phyloP scores from a whole-genome alignment of 768 basidiomycete species.

The Hortiboletus flavorubellus region DNA sequence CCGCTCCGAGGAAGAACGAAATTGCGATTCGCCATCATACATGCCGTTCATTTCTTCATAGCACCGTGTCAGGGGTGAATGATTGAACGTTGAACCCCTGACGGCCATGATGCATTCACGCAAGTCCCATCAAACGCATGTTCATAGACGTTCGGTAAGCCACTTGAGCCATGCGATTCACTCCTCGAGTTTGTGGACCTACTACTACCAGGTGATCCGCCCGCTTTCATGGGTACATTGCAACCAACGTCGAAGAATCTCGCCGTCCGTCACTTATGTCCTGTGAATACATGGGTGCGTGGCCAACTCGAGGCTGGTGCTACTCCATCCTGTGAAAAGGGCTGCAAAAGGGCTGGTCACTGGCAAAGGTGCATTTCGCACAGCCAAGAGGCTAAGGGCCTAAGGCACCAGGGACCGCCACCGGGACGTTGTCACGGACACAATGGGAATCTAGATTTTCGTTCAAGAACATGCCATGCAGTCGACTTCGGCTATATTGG shows the following conservation, averaged over 20 bases:
- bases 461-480: background rate
- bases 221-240: background rate
- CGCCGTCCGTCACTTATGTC: background rate
- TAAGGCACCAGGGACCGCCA: slow-evolving; percentile 23
- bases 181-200: no score
- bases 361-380: slow-evolving; percentile 6
- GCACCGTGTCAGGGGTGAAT: slow-evolving; percentile 12
- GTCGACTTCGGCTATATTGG: background rate
- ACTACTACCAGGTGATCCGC: no score
- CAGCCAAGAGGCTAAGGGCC: slow-evolving; percentile 17
- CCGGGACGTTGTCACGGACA: slow-evolving; percentile 1
- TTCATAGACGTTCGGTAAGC: slow-evolving; percentile 10
- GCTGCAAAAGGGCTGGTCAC: slow-evolving; percentile 1
- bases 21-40: slow-evolving; percentile 17
- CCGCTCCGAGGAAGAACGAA: slow-evolving; percentile 10
- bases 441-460: background rate
- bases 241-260: background rate
- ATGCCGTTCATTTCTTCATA: slow-evolving; percentile 26
- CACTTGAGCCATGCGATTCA: background rate
- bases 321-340: slow-evolving; percentile 3
- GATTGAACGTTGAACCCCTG: slow-evolving; percentile 14
- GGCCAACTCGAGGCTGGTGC: slow-evolving; percentile 6
- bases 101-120: slow-evolving; percentile 23
- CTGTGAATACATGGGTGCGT: slow-evolving; percentile 3
- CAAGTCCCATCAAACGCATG: slow-evolving; percentile 21